Percentiles rank a stretch among this genome's conserved stretches.
Conservation (phyloP, 257 asterid genomes). For the Marsdenia floribunda region DNA sequence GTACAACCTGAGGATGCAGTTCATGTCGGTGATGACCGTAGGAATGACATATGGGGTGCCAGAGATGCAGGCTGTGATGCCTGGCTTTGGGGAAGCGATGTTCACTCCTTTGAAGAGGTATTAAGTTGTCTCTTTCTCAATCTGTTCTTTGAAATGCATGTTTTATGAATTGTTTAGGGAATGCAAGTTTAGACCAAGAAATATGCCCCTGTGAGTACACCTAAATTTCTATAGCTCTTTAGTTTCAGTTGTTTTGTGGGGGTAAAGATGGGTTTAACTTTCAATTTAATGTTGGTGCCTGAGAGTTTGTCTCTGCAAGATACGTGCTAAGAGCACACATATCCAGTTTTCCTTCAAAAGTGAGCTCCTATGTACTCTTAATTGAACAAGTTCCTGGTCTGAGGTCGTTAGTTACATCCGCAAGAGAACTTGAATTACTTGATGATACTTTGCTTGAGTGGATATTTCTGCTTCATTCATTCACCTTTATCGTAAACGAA, state of each 20-base stretch:
- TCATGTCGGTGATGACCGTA: conserved; percentile 96
- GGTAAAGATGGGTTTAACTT: neutral
- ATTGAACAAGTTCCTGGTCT: neutral
- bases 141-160: neutral
- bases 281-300: neutral
- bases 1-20: conserved; percentile 93
- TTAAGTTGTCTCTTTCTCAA: neutral
- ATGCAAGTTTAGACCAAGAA: neutral
- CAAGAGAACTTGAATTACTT: neutral
- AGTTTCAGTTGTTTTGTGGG: neutral
- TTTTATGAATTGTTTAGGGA: neutral
- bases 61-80: conserved; percentile 98
- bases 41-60: conserved; percentile 98
- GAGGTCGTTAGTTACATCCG: neutral
- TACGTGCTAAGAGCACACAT: neutral
- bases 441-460: no score
- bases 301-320: neutral
- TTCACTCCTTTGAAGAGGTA: conserved; percentile 91
- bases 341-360: neutral
- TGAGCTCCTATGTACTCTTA: neutral
- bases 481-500: neutral
- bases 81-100: conserved; percentile 99
- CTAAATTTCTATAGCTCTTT: neutral
- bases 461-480: neutral
- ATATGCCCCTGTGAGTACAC: neutral